Evolutionary conservation across 495 filamentous ascomycete species (phyloP).

Genomic region (Talaromyces borbonicus): DNA sequence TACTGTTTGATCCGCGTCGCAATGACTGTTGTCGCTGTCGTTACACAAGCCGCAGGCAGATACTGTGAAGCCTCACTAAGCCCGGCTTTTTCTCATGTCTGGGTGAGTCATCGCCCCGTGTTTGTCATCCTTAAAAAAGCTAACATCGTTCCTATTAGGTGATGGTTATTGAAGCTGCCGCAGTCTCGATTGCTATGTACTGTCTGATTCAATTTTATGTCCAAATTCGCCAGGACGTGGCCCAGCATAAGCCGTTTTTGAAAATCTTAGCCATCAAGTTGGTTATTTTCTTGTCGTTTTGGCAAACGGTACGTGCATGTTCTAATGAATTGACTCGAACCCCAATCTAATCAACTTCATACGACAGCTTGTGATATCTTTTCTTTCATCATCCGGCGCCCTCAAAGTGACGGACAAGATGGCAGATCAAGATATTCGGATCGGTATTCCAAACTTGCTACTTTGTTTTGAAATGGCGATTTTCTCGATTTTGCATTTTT

Average conservation of each 20-base stretch:
- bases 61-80: slow-evolving; percentile 75
- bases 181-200: slow-evolving; percentile 86
- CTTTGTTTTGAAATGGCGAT: slow-evolving; percentile 68
- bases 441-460: slow-evolving; percentile 60
- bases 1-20: slow-evolving; percentile 83
- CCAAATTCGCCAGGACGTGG: slow-evolving; percentile 59
- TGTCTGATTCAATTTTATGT: slow-evolving; percentile 85
- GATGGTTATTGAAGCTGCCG: slow-evolving; percentile 56
- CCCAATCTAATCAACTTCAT: slow-evolving; percentile 1
- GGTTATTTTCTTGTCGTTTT: slow-evolving; percentile 92
- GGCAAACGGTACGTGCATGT: slow-evolving; percentile 53
- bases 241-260: slow-evolving; percentile 61
- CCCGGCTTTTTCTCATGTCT: slow-evolving; percentile 73
- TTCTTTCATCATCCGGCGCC: slow-evolving; percentile 53
- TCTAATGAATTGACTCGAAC: neutral
- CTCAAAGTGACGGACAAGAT: slow-evolving; percentile 54
- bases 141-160: slow-evolving; percentile 33
- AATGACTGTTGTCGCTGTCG: slow-evolving; percentile 70
- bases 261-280: slow-evolving; percentile 86
- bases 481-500: slow-evolving; percentile 59
- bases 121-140: slow-evolving; percentile 6
- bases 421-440: slow-evolving; percentile 56
- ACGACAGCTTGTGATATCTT: slow-evolving; percentile 50
- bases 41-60: slow-evolving; percentile 53
- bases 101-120: slow-evolving; percentile 45